Evolutionary conservation across 108 stramenopile species (phyloP).

Genomic region (Mediolabrus comicus): DNA sequence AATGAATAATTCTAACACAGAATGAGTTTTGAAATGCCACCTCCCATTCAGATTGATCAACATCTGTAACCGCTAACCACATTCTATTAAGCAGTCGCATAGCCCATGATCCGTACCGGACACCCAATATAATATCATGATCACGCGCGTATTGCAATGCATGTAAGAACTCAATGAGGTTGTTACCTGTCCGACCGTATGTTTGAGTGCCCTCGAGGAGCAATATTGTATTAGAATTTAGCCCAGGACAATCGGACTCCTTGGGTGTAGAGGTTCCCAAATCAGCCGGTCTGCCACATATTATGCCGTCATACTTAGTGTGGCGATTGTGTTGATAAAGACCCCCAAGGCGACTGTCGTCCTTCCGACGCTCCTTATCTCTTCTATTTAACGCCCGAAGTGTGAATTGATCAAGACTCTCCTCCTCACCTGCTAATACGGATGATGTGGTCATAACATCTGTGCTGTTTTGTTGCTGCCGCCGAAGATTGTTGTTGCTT

Average conservation of each 20-base stretch:
- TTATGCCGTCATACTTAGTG: not conserved
- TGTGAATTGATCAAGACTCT: not conserved
- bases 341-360: not conserved
- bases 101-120: conserved; percentile 14
- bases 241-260: not conserved
- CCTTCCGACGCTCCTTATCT: not conserved
- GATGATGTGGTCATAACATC: too few relatives aligned
- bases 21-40: not conserved
- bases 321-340: not conserved
- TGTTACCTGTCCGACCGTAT: conserved; percentile 18
- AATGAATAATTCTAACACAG: conserved; percentile 12
- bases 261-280: not conserved
- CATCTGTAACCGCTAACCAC: not conserved
- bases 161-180: conserved; percentile 19
- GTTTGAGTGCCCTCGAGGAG: conserved; percentile 3
- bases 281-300: conserved; percentile 11
- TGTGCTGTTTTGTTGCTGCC: not conserved
- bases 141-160: conserved; percentile 12
- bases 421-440: not conserved
- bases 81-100: conserved; percentile 5
- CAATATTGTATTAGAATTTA: not conserved
- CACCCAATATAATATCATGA: conserved; percentile 10
- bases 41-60: not conserved
- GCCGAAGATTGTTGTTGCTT: not conserved
- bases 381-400: not conserved